Base-by-base conservation (phyloP, 1,284 basidiomycete genomes). In the Rhodotorula sp. region DNA sequence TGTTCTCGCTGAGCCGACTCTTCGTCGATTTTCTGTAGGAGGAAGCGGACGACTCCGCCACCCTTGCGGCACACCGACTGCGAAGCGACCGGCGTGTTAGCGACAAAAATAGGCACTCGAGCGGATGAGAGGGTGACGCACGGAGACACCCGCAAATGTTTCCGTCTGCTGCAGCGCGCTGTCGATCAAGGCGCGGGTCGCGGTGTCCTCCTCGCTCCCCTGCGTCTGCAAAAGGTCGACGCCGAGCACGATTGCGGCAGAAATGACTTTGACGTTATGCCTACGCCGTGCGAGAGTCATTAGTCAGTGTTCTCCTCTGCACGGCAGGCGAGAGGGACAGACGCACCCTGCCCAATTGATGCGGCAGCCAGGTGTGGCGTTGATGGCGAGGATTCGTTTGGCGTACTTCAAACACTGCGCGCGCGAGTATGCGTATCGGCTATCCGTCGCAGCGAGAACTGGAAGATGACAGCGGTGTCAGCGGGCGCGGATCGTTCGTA, bases 391-490 rank as follows among this genome's bases (percentile, higher is more conserved):
- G 26, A 73, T 46, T 14, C 68, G 71, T 53, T 73, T 73, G 10
- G 68, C 71, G 54, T 73, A 70, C 51, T 62, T 59, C 37, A 69
- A 60, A 33, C 58, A 64, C 30, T 64, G 68, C 45, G 67, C 63
- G 12, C 68, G 57, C 6, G 62, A 60, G 26, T 62, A 33, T 26
- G 70, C 65, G 60, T 70, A 73, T 7, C 49, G 48, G 4, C 65
- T 66, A 57, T 70, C 65, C 1, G 26, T 60, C 6, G 68, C 68
- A n/a, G 65, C 71, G 68, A 73, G 68, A 10, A 70, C 71, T 68
- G 48, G 1, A 10, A 17, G 20, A 37, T 0, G 20, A 15, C 24
- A 24, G 12, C 7, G 3, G 4, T 10, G 42, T 67, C 55, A 64
- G 59, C 46, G 6, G 10, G 37, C 37, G 37, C 10, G 10, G 7